A percentile compares a stretch with the other conserved stretches of the same genome.
These are phyloP conservation scores for Acer yangbiense DNA, from an alignment of 345 rosid species.

Conservation along the genomic window DNA sequence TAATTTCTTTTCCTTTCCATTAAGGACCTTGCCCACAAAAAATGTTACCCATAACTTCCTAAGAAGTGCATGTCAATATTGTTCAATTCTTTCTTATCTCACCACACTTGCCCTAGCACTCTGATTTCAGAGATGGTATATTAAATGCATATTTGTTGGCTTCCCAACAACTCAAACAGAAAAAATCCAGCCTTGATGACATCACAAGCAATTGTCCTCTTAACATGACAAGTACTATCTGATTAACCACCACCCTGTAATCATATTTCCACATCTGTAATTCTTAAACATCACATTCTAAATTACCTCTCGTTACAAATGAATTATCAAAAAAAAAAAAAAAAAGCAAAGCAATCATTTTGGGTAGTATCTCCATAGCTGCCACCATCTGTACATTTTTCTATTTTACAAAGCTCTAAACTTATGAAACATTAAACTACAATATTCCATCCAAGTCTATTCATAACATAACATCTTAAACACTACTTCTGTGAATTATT, in stretches of 20 bases:
- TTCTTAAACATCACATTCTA: neutral
- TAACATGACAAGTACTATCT: neutral
- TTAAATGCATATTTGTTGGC: neutral
- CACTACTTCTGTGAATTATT: neutral
- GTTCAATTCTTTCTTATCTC: neutral
- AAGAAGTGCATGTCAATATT: neutral
- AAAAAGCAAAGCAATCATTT: neutral
- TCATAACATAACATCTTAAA: neutral
- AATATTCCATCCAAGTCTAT: neutral
- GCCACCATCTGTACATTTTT: too few species aligned
- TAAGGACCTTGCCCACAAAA: neutral
- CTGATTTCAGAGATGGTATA: neutral
- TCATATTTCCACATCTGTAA: slow-evolving; percentile 6
- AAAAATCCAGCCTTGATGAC: neutral
- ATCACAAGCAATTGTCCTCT: neutral
- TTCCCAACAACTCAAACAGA: neutral
- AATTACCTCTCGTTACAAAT: neutral
- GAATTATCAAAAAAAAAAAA: neutral
- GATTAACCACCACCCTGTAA: neutral
- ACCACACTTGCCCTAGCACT: neutral
- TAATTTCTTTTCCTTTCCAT: neutral
- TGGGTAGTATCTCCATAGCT: neutral
- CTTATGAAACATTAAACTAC: neutral
- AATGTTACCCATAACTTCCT: neutral
- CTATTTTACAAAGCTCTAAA: neutral